phyloP scores from a whole-genome alignment of 192 early-diverging fungal genomes.

The Cetraspora pellucida region DNA sequence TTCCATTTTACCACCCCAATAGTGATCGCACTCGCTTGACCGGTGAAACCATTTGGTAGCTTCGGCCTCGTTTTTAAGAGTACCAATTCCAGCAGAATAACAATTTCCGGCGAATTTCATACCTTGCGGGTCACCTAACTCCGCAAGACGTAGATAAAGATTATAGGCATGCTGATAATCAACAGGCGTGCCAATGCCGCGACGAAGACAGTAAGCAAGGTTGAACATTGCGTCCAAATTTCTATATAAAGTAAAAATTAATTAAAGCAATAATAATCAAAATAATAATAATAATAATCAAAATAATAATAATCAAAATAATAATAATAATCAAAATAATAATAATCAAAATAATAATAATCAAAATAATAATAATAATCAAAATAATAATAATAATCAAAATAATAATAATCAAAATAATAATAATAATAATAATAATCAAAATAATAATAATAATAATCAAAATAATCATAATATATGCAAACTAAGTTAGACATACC shows the following conservation, averaged over 20 bases:
- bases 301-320: too few relatives aligned
- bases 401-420: too few relatives aligned
- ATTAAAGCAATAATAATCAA: not conserved
- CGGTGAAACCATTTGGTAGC: slow-evolving; percentile 4
- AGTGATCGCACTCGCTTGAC: slow-evolving; percentile 16
- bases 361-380: too few relatives aligned
- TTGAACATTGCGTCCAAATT: slow-evolving; percentile 18
- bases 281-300: too few relatives aligned
- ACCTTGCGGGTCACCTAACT: slow-evolving; percentile 29
- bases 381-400: too few relatives aligned
- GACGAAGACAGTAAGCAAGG: slow-evolving; percentile 23
- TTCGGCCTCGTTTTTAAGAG: not conserved
- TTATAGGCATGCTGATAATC: slow-evolving; percentile 3
- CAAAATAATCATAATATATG: not conserved
- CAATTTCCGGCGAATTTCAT: slow-evolving; percentile 29
- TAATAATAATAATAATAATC: too few relatives aligned
- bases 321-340: too few relatives aligned
- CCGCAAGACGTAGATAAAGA: slow-evolving; percentile 6
- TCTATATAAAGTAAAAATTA: not conserved
- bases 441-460: too few relatives aligned
- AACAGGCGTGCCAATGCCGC: not conserved
- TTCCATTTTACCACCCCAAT: slow-evolving; percentile 21
- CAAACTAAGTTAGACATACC: not conserved
- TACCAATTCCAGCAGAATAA: slow-evolving; percentile 1
- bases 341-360: too few relatives aligned